Evolutionary conservation across 208 protist species (phyloP).

Genomic region (Porcisia hertigi): DNA sequence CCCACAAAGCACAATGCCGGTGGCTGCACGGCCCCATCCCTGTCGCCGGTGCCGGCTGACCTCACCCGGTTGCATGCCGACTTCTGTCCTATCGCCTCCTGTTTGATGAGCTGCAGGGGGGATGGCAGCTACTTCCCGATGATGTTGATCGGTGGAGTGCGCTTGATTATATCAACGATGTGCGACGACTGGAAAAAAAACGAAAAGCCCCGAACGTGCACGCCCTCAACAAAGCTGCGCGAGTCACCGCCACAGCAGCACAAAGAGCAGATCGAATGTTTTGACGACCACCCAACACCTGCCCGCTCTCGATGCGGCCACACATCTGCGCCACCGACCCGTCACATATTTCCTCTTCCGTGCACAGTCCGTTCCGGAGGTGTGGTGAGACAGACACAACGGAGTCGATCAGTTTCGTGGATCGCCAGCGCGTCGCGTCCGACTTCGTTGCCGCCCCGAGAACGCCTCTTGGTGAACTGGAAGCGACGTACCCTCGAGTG

Average conservation of each 20-base stretch:
- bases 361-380: conserved; percentile 31
- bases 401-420: conserved; percentile 28
- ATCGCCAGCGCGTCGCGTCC: conserved; percentile 17
- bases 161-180: conserved; percentile 11
- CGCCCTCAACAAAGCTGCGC: conserved; percentile 16
- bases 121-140: conserved; percentile 25
- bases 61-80: background rate
- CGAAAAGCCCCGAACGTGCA: conserved; percentile 3
- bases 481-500: conserved; percentile 24
- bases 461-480: conserved; percentile 47
- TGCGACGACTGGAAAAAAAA: conserved; percentile 25
- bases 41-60: background rate
- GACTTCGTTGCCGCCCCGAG: conserved; percentile 49
- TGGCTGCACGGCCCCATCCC: background rate
- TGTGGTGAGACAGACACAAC: conserved; percentile 27
- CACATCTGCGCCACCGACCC: conserved; percentile 43
- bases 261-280: conserved; percentile 25
- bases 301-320: conserved; percentile 35
- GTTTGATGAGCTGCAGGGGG: conserved; percentile 12
- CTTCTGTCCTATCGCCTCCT: background rate
- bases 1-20: background rate
- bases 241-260: conserved; percentile 40
- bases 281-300: conserved; percentile 43
- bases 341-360: conserved; percentile 30
- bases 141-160: conserved; percentile 34